These are phyloP conservation scores for Aspergillus luchuensis DNA, from an alignment of 2,329 filamentous ascomycete species.

Conservation along the genomic window DNA sequence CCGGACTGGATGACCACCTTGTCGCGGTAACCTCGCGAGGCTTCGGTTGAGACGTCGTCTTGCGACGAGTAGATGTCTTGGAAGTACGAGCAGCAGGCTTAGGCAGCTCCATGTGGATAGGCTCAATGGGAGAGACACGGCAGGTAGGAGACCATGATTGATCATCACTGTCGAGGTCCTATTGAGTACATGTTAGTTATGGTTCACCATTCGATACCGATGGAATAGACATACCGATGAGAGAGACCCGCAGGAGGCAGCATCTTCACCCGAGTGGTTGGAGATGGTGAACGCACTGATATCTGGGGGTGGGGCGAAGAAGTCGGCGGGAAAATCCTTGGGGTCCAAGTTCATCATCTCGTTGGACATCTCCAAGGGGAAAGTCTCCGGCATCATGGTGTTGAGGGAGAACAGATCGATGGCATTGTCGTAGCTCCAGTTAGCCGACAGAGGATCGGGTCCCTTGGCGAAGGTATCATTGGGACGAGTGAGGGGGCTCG, in stretches of 20 bases:
- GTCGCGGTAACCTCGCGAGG: conserved; percentile 17
- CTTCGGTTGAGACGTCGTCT: conserved; percentile 10
- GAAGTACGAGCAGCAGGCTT: conserved; percentile 2
- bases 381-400: conserved; percentile 33
- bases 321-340: conserved; percentile 35
- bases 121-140: conserved; percentile 22
- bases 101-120: conserved; percentile 15
- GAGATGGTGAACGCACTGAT: conserved; percentile 37
- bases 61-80: conserved; percentile 14
- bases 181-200: neutral
- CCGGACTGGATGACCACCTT: conserved; percentile 33
- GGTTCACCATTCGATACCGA: too few relatives aligned
- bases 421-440: conserved; percentile 39
- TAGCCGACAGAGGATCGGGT: conserved; percentile 38
- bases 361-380: conserved; percentile 34
- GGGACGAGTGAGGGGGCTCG: conserved; percentile 15
- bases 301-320: conserved; percentile 31
- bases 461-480: conserved; percentile 18
- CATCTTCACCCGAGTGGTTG: conserved; percentile 31
- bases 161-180: conserved; percentile 41
- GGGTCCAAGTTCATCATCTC: conserved; percentile 31
- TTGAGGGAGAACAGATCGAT: conserved; percentile 39
- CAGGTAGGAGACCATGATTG: conserved; percentile 34
- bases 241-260: conserved; percentile 26
- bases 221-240: conserved; percentile 23